phyloP scores from a whole-genome alignment of 129 eudicot species.

The Tagetes patula region DNA sequence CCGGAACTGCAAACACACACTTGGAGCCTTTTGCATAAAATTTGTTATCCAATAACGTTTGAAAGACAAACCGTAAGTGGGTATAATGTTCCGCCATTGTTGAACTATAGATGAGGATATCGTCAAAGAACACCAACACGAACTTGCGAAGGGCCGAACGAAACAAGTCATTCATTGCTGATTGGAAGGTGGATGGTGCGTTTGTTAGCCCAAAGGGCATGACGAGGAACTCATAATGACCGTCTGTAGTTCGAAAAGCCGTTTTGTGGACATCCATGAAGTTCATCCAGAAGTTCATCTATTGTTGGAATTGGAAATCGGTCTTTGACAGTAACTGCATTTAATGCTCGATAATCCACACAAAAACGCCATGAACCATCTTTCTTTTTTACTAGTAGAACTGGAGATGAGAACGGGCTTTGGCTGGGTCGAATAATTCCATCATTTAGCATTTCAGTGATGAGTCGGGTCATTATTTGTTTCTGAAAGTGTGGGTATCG shows the following conservation, averaged over 20 bases:
- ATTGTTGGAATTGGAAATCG: not conserved
- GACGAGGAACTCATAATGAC: too few species aligned
- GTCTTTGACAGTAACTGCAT: not conserved
- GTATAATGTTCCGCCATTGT: too few species aligned
- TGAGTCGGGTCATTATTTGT: not conserved
- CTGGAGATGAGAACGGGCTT: not conserved
- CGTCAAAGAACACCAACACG: too few species aligned
- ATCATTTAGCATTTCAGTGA: not conserved
- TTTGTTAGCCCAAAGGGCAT: not conserved
- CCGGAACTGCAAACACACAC: too few species aligned
- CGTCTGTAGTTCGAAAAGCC: too few species aligned
- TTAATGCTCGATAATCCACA: not conserved
- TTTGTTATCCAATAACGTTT: too few species aligned
- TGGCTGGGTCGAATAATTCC: not conserved
- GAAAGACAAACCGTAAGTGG: too few species aligned
- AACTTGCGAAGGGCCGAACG: not conserved
- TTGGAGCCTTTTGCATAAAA: too few species aligned
- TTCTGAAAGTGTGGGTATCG: not conserved
- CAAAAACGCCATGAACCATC: not conserved
- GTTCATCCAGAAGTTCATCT: not conserved
- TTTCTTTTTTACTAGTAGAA: not conserved
- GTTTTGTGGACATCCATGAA: not conserved
- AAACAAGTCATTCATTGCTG: not conserved
- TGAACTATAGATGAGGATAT: too few species aligned
- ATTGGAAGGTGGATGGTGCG: slow-evolving; percentile 9